Percentiles rank a stretch among this genome's conserved stretches.
phyloP scores from a whole-genome alignment of 2,329 filamentous ascomycete species.

The Elsinoe perseae region DNA sequence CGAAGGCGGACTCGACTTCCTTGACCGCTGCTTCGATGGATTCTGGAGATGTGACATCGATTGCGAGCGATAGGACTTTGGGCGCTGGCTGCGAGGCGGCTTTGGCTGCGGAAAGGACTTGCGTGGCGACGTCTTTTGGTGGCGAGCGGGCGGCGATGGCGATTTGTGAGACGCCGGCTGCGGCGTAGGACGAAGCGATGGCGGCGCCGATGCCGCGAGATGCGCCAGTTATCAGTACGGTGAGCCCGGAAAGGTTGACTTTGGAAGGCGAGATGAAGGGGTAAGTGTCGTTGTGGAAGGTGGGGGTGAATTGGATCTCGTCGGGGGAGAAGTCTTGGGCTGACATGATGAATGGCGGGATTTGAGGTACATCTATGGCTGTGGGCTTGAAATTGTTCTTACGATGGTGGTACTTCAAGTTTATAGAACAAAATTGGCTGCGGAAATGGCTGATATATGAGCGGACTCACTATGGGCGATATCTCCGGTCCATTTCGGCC shows the following conservation, averaged over 20 bases:
- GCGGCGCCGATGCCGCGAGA: slow-evolving; percentile 36
- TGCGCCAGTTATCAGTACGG: slow-evolving; percentile 42
- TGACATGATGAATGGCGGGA: not conserved
- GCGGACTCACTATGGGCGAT: not conserved
- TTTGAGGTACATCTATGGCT: not conserved
- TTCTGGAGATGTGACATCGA: slow-evolving; percentile 38
- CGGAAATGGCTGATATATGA: not conserved
- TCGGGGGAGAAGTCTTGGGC: not conserved
- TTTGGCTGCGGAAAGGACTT: slow-evolving; percentile 32
- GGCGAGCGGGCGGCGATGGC: slow-evolving; percentile 47
- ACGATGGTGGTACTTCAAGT: no score
- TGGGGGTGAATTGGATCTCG: slow-evolving; percentile 24
- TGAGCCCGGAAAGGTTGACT: slow-evolving; percentile 34
- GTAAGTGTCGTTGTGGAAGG: slow-evolving; percentile 40
- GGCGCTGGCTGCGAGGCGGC: slow-evolving; percentile 32
- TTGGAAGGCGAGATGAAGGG: slow-evolving; percentile 41
- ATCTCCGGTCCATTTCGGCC: not conserved
- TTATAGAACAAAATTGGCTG: no score
- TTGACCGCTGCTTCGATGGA: slow-evolving; percentile 33
- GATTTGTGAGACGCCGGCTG: slow-evolving; percentile 46
- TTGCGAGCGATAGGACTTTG: slow-evolving; percentile 35
- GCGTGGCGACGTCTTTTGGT: slow-evolving; percentile 32
- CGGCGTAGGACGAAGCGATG: slow-evolving; percentile 49
- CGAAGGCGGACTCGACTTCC: slow-evolving; percentile 28
- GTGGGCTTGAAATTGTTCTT: not conserved